These are phyloP conservation scores for Styphnolobium japonicum DNA, from an alignment of 306 rosid species.

Conservation along the genomic window DNA sequence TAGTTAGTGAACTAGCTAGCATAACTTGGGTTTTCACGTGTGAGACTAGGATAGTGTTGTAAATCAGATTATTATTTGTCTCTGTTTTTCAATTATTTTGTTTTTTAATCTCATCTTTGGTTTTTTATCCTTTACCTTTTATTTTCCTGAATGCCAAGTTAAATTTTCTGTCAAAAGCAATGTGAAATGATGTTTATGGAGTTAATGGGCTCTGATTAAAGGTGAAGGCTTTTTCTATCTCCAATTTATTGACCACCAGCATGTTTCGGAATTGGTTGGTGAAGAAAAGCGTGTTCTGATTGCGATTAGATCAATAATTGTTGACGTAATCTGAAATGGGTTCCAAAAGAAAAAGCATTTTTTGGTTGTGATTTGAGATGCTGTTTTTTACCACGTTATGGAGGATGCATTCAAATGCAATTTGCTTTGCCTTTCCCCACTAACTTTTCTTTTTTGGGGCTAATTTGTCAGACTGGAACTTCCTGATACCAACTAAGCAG, in stretches of 20 bases:
- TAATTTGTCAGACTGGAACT: neutral
- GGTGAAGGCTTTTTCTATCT: neutral
- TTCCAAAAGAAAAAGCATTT: too few relatives aligned
- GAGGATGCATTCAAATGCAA: neutral
- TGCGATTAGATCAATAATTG: too few relatives aligned
- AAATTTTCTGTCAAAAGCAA: neutral
- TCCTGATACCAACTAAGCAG: neutral
- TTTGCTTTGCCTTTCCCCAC: neutral
- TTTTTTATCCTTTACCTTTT: neutral
- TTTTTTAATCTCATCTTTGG: too few relatives aligned
- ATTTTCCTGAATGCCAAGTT: neutral
- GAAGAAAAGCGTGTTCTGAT: too few relatives aligned
- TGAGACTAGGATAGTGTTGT: neutral
- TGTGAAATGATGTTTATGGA: neutral
- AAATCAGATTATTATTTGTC: conserved; percentile 13
- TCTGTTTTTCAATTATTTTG: neutral
- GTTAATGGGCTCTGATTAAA: neutral
- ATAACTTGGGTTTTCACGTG: neutral
- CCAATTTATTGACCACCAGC: neutral
- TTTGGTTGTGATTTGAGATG: neutral
- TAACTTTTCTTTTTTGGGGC: neutral
- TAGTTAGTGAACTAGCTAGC: conserved; percentile 32
- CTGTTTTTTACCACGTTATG: neutral
- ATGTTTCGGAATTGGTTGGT: neutral
- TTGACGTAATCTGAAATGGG: neutral